Base-by-base conservation (phyloP, 495 filamentous ascomycete genomes). In the Penicillium robsamsonii region DNA sequence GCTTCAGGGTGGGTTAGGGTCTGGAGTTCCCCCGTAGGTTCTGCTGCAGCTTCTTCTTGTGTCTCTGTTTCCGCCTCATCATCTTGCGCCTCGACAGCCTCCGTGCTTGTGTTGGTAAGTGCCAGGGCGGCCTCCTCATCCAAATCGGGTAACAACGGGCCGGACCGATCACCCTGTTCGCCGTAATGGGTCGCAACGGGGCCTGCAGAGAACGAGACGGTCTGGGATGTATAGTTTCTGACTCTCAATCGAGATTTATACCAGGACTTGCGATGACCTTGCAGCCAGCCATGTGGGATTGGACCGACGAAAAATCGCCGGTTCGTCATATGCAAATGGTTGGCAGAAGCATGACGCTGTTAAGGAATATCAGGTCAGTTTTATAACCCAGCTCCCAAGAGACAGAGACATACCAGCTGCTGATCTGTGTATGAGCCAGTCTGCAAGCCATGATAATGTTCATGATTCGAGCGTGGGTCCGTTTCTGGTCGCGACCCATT, bases 231-330 rank as follows among this genome's bases (percentile, higher is more conserved):
- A 62, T 86, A 84, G 46, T 85, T 81, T 40, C 62, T 76, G 42
- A 82, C 70, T 41, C 68, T 75, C 1, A 87, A 56, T 37, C 83
- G 73, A 46, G 75, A 71, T 57, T 69, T 76, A 64, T 85, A 87
- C 85, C 85, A 87, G 13, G 80, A 75, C 48, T 84, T 83, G 44
- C 82, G 79, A 67, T 87, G 82, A 51, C 77, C 81, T 50, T 85
- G 84, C 46, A 87, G 73, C 85, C 85, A 88, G 49, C 84, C 85
- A 59, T 83, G 79, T 5, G 85, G 85, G 35, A 88, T 84, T 20
- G 85, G 85, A 9, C 85, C 85, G 59, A 88, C 86, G 67, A 88
- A 88, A 64, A 79, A 81, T 33, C 85, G 78, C 25, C 83, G 74
- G 40, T 77, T 81, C 8, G 85, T 88, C 58, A 85, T 70, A 64